Evolutionary conservation across 257 asterid genomes (phyloP), one percentile per base, ranked within the genome.

Genomic region (Gentiana macrophylla): DNA sequence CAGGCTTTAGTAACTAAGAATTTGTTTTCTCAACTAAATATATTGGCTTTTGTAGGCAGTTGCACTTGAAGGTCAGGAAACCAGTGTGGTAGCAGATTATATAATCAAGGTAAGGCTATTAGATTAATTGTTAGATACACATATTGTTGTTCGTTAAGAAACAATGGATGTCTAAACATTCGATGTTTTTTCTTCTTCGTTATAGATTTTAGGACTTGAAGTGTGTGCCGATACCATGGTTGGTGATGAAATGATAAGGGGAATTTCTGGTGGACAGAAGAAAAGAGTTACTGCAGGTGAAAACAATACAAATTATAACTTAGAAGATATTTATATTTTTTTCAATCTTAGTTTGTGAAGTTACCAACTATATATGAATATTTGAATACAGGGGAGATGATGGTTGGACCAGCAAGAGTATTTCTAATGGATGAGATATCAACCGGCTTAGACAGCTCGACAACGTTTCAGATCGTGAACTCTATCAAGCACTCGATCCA

Each of bases 201-300:
- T 36, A 8, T 37, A 69, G 74, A 51, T 70, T 54, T 50, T 64
- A 53, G 74, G 74, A 37, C 74, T 70, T 35, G 74, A 70, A 43
- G 78, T 75, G 45, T 91, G 98, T 71, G 96, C 94, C 36, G 86
- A 86, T 74, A 84, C 96, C 62, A 51, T 84, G 72, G 94, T 91
- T 58, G 98, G 98, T 59, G 96, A 91, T 67, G 96, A 82, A 74
- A 86, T 91, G 95, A 78, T 80, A 55, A 75, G 86, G 74, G 98
- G 98, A 51, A 86, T 91, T 67, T 91, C 98, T 9, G 98, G 98
- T 59, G 98, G 98, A 62, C 98, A 91, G 65, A 79, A 77, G 62
- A 91, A 87, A 80, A 75, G 98, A 45, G 92, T 91, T 3, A 91
- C 96, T 1, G 78, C 96, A 2, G 98, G 98, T 90, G 59, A 58